phyloP scores from a whole-genome alignment of 1,139 yeast species.

The Candida sojae region DNA sequence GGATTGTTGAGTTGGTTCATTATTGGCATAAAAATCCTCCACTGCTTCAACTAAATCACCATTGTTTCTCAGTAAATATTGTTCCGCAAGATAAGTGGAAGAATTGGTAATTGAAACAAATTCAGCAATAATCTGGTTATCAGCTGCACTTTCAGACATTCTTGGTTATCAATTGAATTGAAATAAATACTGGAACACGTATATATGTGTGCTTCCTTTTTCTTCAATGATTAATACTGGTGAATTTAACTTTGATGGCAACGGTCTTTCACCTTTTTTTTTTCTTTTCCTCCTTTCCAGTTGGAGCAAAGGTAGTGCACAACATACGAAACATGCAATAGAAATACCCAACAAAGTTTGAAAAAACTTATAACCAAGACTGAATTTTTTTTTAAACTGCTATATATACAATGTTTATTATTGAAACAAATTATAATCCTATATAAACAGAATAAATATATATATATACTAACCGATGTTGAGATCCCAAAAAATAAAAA shows the following conservation, averaged over 20 bases:
- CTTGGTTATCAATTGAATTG: background rate
- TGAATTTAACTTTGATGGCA: conserved; percentile 3
- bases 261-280: background rate
- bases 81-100: conserved; percentile 42
- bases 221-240: background rate
- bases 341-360: background rate
- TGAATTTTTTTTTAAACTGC: background rate
- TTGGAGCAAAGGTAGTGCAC: background rate
- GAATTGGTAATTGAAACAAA: conserved; percentile 49
- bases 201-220: background rate
- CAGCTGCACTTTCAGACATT: conserved; percentile 20
- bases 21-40: conserved; percentile 42
- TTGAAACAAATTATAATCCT: background rate
- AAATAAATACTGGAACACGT: no score
- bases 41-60: conserved; percentile 42
- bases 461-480: conserved; percentile 46
- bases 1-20: conserved; percentile 9
- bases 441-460: conserved; percentile 9
- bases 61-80: conserved; percentile 41
- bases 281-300: background rate
- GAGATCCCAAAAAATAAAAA: conserved; percentile 43
- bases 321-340: background rate
- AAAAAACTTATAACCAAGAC: background rate
- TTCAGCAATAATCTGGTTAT: conserved; percentile 40
- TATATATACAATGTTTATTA: conserved; percentile 4